These are phyloP conservation scores for Daldinia eschscholtzii DNA, from an alignment of 2,329 filamentous ascomycete genomes.

Conservation along the genomic window DNA sequence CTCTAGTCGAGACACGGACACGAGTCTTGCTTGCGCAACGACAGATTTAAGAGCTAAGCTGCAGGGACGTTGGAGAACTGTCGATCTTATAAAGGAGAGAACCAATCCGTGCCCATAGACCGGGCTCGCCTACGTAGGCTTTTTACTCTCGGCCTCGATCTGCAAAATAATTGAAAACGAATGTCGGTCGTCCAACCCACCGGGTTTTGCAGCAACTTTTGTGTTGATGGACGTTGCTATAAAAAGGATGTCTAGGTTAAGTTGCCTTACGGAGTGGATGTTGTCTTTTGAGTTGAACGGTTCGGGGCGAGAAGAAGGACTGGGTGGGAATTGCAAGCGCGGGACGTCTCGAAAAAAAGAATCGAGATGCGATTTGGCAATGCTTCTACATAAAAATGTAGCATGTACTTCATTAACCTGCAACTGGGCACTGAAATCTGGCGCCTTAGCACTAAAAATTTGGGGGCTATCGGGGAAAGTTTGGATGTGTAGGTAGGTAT, in stretches of 20 bases:
- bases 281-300: constrained; percentile 24
- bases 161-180: constrained; percentile 37
- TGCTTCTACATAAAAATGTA: constrained; percentile 23
- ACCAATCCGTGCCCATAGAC: constrained; percentile 25
- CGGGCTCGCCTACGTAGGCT: constrained; percentile 1
- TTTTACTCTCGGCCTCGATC: background rate
- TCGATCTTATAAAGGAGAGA: constrained; percentile 43
- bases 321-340: constrained; percentile 30
- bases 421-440: constrained; percentile 15
- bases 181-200: constrained; percentile 34
- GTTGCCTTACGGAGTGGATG: constrained; percentile 19
- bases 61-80: constrained; percentile 33
- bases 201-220: constrained; percentile 16
- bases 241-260: constrained; percentile 23
- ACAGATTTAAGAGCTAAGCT: constrained; percentile 29
- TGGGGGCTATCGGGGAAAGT: constrained; percentile 16
- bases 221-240: constrained; percentile 9
- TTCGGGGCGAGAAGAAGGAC: constrained; percentile 26
- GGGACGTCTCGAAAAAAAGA: constrained; percentile 29
- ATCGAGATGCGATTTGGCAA: constrained; percentile 43
- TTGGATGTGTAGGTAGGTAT: background rate
- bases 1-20: constrained; percentile 29
- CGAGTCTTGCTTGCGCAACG: constrained; percentile 37
- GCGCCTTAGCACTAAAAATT: constrained; percentile 29
- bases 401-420: constrained; percentile 6